These are phyloP conservation scores for Wickerhamomyces sp. DNA, from an alignment of 1,139 yeast species.

Conservation along the genomic window DNA sequence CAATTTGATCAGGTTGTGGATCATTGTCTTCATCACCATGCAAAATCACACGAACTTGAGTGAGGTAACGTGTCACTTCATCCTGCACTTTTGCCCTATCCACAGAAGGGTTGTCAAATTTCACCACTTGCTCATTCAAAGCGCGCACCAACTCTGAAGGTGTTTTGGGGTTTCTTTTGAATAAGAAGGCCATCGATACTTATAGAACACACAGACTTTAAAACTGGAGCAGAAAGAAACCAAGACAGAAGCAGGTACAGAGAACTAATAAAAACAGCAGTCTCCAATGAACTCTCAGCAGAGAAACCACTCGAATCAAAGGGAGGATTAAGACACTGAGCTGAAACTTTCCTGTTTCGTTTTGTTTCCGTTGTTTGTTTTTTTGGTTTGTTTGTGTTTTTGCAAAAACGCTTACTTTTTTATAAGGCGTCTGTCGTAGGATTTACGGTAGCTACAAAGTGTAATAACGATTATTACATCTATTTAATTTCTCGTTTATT, in stretches of 20 bases:
- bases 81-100: constrained; percentile 67
- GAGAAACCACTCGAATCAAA: too few relatives aligned
- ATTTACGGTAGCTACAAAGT: background rate
- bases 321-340: too few relatives aligned
- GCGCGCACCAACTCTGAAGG: constrained; percentile 79
- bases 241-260: background rate
- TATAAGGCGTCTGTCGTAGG: too few relatives aligned
- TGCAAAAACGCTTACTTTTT: background rate
- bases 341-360: background rate
- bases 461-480: background rate
- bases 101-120: constrained; percentile 39
- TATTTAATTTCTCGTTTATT: too few relatives aligned
- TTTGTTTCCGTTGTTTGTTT: background rate
- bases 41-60: constrained; percentile 62
- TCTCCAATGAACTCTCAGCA: background rate
- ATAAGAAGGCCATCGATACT: constrained; percentile 70
- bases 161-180: constrained; percentile 88
- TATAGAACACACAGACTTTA: too few relatives aligned
- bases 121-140: constrained; percentile 65
- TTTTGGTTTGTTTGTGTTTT: background rate
- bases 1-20: constrained; percentile 75
- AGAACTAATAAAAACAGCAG: background rate
- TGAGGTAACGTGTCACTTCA: constrained; percentile 65
- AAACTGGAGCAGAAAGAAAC: background rate
- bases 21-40: constrained; percentile 67